Evolutionary conservation across 352 stramenopile genomes (phyloP), one percentile per base, ranked within the genome.

Genomic region (Pythium aquatile): DNA sequence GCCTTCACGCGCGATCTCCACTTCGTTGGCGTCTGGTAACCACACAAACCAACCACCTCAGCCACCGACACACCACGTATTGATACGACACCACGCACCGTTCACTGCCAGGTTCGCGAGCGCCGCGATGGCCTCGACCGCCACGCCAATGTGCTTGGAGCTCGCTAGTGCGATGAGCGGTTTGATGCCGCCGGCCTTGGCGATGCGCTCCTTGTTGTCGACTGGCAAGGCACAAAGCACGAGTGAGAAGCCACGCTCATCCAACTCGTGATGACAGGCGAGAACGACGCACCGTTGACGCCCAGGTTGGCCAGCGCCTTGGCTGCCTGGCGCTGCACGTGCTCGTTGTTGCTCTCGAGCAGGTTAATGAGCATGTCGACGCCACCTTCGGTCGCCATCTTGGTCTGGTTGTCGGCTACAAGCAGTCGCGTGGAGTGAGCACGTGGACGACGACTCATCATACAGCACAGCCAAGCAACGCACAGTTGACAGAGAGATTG

Each of bases 101-200:
- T 98, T 97, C 17, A 98, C 94, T 13, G 94, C 94, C 37, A 98
- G 70, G 69, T 98, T 98, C 55, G 94, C 94, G 24, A 98, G 75
- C 24, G 94, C 94, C n/a, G 94, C 94, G 48, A 98, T 92, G 35
- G 94, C 93, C 66, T 98, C 93, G 17, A 98, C 85, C 0, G 81
- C 80, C 28, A 98, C 93, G 42, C 76, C 84, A 33, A 95, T 88
- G 59, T 94, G 84, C 59, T 81, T 88, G 49, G 87, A 94, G 72
- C 77, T 90, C 35, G 85, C 83, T 51, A 94, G 77, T 46, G 79
- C 67, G 60, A 96, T 94, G 47, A 96, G 82, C 24, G 91, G 91
- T 58, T 84, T 81, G 65, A 98, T 96, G 39, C 91, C 94, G 5
- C 90, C 90, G 8, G 87, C 90, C 60, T 94, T 91, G 17, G 91